phyloP scores from a whole-genome alignment of 2,329 filamentous ascomycete species.

The Fusarium sublunatum region DNA sequence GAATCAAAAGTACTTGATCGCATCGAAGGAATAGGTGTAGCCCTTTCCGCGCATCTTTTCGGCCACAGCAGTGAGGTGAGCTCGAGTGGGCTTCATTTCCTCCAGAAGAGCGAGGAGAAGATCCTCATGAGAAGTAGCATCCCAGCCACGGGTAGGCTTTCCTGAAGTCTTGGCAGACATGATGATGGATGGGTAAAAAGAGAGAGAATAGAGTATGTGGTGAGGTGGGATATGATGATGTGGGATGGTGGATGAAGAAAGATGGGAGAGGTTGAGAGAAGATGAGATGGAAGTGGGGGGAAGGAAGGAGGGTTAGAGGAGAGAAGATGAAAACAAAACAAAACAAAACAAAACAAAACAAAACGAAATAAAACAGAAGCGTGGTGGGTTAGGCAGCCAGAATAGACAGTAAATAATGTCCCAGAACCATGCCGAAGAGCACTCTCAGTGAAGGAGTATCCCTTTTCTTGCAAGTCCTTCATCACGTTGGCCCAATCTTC shows the following conservation, averaged over 20 bases:
- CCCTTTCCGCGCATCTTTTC: slow-evolving; percentile 50
- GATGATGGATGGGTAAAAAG: neutral
- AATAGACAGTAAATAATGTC: slow-evolving; percentile 7
- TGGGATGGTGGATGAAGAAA: slow-evolving; percentile 3
- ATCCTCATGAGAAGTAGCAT: slow-evolving; percentile 53
- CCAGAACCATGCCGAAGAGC: slow-evolving; percentile 54
- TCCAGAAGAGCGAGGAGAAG: slow-evolving; percentile 54
- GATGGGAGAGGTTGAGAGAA: slow-evolving; percentile 1
- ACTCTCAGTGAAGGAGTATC: slow-evolving; percentile 55
- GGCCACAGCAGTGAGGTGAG: slow-evolving; percentile 49
- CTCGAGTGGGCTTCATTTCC: slow-evolving; percentile 50
- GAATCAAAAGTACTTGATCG: slow-evolving; percentile 53
- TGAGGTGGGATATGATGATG: neutral
- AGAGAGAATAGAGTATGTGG: neutral
- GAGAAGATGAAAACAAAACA: no score
- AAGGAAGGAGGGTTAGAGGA: neutral
- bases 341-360: no score
- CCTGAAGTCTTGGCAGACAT: slow-evolving; percentile 29
- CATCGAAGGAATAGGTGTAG: slow-evolving; percentile 54
- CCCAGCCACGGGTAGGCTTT: slow-evolving; percentile 50
- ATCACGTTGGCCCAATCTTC: slow-evolving; percentile 53
- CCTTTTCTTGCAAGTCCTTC: slow-evolving; percentile 51
- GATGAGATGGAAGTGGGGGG: slow-evolving; percentile 21
- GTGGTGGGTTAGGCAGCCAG: slow-evolving; percentile 1
- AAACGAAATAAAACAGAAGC: no score